These are phyloP conservation scores for Periconia macrospinosa DNA, from an alignment of 2,329 filamentous ascomycete genomes.

Conservation along the genomic window DNA sequence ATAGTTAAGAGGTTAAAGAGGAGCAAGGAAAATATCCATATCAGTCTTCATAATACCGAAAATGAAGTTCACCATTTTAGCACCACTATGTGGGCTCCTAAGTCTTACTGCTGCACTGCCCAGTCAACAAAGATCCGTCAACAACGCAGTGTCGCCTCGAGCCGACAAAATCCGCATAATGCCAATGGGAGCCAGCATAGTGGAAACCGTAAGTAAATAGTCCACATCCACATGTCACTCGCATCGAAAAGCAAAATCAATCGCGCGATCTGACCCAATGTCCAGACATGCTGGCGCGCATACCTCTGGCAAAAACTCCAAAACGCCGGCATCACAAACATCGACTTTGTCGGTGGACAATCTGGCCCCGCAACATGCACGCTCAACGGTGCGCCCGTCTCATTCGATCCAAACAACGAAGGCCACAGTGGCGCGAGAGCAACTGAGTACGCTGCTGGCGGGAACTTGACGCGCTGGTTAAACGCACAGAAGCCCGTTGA, in stretches of 20 bases:
- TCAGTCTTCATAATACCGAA: neutral
- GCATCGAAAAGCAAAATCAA: neutral
- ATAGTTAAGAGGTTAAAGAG: neutral
- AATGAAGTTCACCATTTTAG: conserved; percentile 20
- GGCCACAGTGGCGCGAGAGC: conserved; percentile 48
- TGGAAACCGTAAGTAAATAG: conserved; percentile 23
- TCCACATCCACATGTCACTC: neutral
- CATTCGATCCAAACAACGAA: conserved; percentile 50
- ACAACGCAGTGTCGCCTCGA: neutral
- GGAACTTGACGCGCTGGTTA: conserved; percentile 46
- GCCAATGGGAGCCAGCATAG: conserved; percentile 41
- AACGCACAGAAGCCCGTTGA: conserved; percentile 44
- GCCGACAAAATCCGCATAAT: conserved; percentile 32
- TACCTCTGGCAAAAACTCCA: conserved; percentile 35
- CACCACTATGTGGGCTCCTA: conserved; percentile 21
- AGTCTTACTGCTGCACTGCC: conserved; percentile 17
- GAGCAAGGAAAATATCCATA: neutral
- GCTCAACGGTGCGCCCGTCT: conserved; percentile 38
- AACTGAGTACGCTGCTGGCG: conserved; percentile 43
- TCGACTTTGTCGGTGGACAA: conserved; percentile 41
- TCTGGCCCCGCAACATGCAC: conserved; percentile 13
- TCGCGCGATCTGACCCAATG: neutral
- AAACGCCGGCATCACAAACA: conserved; percentile 23
- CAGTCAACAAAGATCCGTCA: neutral
- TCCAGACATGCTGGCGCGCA: conserved; percentile 41